These are phyloP conservation scores for Filobasidium uniguttulatum DNA, from an alignment of 1,284 basidiomycete genomes.

Conservation along the genomic window DNA sequence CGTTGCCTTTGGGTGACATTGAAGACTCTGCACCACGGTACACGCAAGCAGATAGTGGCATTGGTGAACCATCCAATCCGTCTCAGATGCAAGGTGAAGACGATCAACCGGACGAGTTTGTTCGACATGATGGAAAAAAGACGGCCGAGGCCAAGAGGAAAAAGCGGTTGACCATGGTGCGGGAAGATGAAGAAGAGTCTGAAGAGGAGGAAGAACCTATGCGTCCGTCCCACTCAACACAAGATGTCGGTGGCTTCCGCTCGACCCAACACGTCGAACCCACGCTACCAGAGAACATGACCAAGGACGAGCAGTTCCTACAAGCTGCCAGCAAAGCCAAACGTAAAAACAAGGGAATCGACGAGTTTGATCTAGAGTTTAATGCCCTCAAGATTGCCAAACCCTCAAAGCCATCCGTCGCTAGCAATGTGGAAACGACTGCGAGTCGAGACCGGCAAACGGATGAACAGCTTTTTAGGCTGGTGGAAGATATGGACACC, in stretches of 20 bases:
- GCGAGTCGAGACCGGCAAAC: slow-evolving; percentile 22
- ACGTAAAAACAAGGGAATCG: slow-evolving; percentile 32
- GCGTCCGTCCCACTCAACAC: background rate
- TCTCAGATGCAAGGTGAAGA: background rate
- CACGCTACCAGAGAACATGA: slow-evolving; percentile 14
- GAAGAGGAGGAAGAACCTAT: background rate
- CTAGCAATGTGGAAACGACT: slow-evolving; percentile 3
- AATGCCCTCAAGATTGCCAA: slow-evolving; percentile 64
- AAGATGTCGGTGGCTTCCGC: background rate
- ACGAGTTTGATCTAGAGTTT: slow-evolving; percentile 69
- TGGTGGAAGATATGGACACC: slow-evolving; percentile 60
- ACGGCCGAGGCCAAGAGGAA: background rate
- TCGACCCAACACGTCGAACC: background rate
- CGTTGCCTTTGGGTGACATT: background rate
- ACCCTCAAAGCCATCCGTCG: slow-evolving; percentile 41
- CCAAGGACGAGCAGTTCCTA: slow-evolving; percentile 29
- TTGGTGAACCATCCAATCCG: no score
- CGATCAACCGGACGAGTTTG: background rate
- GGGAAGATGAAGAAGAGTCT: background rate
- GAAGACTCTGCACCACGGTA: slow-evolving; percentile 1
- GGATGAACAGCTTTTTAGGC: slow-evolving; percentile 29
- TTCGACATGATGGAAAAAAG: background rate
- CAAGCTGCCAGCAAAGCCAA: slow-evolving; percentile 25
- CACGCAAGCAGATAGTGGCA: background rate
- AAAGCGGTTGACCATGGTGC: background rate